Evolutionary conservation across 2,329 filamentous ascomycete genomes (phyloP).

Genomic region (Ophiocordyceps camponoti-floridani): DNA sequence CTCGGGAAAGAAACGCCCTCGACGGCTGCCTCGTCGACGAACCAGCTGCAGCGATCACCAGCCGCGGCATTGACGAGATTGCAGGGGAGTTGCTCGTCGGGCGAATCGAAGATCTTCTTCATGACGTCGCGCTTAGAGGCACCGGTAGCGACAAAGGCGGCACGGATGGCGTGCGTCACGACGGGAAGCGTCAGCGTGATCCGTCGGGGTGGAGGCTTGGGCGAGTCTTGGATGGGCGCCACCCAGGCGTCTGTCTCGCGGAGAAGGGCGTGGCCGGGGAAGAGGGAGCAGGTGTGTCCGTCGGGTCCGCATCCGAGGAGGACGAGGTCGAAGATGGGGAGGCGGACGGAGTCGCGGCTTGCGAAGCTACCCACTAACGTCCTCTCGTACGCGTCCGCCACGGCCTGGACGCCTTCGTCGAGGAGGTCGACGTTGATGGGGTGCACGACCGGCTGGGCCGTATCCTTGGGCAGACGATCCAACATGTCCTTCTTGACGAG

Average conservation of each 20-base stretch:
- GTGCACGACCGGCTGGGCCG: conserved; percentile 50
- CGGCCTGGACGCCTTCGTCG: conserved; percentile 62
- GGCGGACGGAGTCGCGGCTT: conserved; percentile 77
- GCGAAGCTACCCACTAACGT: conserved; percentile 73
- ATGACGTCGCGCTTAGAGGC: conserved; percentile 78
- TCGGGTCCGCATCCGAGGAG: conserved; percentile 89
- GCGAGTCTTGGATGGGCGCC: conserved; percentile 76
- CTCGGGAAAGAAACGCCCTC: conserved; percentile 72
- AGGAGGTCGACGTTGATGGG: conserved; percentile 50
- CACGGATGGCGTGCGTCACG: conserved; percentile 66
- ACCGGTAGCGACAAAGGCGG: conserved; percentile 86
- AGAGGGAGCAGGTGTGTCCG: conserved; percentile 92
- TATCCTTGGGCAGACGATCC: conserved; percentile 61
- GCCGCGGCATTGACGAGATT: conserved; percentile 71
- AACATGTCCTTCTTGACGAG: conserved; percentile 77
- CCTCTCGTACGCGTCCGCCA: conserved; percentile 89
- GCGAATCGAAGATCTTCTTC: conserved; percentile 78
- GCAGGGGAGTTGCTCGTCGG: conserved; percentile 58
- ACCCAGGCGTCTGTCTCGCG: conserved; percentile 86
- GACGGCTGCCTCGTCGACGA: conserved; percentile 72
- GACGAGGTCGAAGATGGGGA: conserved; percentile 88
- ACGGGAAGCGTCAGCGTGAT: conserved; percentile 90
- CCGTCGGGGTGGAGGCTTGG: conserved; percentile 78
- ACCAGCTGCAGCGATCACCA: conserved; percentile 86
- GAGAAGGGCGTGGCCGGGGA: conserved; percentile 75